Percentiles rank a stretch among this genome's conserved stretches.
phyloP scores from a whole-genome alignment of 805 yeast species.

The Kazachstania bromeliacearum region DNA sequence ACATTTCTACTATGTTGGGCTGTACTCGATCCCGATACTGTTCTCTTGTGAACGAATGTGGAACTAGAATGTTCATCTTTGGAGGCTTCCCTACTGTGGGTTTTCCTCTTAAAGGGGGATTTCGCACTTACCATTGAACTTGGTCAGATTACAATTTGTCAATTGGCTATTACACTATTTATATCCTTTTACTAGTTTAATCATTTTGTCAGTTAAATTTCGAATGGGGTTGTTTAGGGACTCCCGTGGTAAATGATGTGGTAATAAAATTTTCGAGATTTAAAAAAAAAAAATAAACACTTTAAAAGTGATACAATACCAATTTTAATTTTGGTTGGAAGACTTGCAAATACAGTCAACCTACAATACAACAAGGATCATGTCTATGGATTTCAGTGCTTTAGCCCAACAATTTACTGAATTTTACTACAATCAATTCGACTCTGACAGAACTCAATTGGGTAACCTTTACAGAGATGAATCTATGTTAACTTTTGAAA shows the following conservation, averaged over 20 bases:
- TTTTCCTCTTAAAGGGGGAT: slow-evolving; percentile 30
- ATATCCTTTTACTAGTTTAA: too few species aligned
- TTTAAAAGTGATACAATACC: too few species aligned
- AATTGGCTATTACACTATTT: too few species aligned
- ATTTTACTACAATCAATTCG: slow-evolving; percentile 93
- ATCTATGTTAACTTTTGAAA: slow-evolving; percentile 96
- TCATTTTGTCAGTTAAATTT: too few species aligned
- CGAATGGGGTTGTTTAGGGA: too few species aligned
- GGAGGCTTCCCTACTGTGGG: slow-evolving; percentile 29
- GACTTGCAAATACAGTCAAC: too few species aligned
- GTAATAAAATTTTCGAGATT: too few species aligned
- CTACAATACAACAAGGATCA: slow-evolving; percentile 5
- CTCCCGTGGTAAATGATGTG: too few species aligned
- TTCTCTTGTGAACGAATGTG: slow-evolving; percentile 13
- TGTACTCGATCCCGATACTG: slow-evolving; percentile 12
- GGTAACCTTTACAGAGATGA: slow-evolving; percentile 93
- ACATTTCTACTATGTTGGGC: slow-evolving; percentile 3
- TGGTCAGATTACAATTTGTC: too few species aligned
- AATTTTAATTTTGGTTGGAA: too few species aligned
- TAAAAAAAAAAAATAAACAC: too few species aligned
- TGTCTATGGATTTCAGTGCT: slow-evolving; percentile 38
- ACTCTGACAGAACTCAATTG: slow-evolving; percentile 81
- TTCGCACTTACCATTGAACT: slow-evolving; percentile 24
- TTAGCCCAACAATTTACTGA: slow-evolving; percentile 74
- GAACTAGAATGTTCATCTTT: slow-evolving; percentile 17